Evolutionary conservation across 2,329 filamentous ascomycete species (phyloP).

Genomic region (Colletotrichum aenigma): DNA sequence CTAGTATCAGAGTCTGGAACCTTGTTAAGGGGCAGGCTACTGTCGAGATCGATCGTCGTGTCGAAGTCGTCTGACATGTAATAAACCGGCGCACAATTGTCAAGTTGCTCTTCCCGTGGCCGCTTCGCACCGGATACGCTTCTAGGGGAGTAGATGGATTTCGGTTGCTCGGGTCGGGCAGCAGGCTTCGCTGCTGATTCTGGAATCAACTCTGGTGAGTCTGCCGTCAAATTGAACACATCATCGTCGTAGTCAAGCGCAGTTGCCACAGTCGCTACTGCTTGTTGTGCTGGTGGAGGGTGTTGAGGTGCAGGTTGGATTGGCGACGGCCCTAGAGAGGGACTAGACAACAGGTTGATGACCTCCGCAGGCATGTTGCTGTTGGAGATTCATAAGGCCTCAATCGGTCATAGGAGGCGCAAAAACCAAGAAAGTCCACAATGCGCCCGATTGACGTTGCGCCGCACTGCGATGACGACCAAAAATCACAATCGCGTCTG

Average conservation of each 20-base stretch:
- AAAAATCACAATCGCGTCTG: constrained; percentile 2
- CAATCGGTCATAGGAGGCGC: accelerated
- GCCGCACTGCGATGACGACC: not conserved
- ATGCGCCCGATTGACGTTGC: not conserved
- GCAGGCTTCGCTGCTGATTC: not conserved
- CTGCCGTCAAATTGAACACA: constrained; percentile 23
- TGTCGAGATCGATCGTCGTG: constrained; percentile 39
- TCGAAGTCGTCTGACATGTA: constrained; percentile 47
- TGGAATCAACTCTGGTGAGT: not conserved
- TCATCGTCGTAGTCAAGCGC: not conserved
- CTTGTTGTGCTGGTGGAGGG: not conserved
- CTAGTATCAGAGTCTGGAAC: constrained; percentile 21
- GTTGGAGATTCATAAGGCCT: not conserved
- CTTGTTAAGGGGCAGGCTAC: not conserved
- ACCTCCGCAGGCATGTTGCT: constrained; percentile 35
- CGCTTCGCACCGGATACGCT: not conserved
- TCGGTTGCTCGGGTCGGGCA: not conserved
- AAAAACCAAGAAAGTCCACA: not conserved
- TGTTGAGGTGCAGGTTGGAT: not conserved
- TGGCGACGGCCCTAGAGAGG: constrained; percentile 12
- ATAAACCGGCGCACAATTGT: constrained; percentile 24
- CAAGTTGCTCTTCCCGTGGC: not conserved
- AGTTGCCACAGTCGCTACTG: not conserved
- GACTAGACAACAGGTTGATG: constrained; percentile 38
- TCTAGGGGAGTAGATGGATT: not conserved